Evolutionary conservation across 2,329 filamentous ascomycete genomes (phyloP).

Genomic region (Arthrocladium fulminans): DNA sequence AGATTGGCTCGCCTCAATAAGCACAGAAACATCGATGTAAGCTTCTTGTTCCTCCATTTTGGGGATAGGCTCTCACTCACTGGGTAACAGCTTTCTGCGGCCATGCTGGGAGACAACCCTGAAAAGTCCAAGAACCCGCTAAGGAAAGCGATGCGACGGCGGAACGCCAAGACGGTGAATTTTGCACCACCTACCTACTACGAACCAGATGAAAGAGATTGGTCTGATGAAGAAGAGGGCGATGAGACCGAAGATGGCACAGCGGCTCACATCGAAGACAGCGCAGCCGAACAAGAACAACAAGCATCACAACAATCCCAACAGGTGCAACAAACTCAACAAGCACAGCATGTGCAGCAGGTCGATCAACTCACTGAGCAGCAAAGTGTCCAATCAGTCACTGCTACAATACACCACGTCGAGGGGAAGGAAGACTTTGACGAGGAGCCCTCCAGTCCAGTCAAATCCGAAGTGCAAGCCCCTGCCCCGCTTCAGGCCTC

Average conservation of each 20-base stretch:
- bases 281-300: conserved; percentile 31
- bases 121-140: conserved; percentile 76
- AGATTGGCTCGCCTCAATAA: conserved; percentile 89
- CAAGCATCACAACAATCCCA: not conserved
- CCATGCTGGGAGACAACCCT: conserved; percentile 62
- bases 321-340: conserved; percentile 22
- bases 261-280: conserved; percentile 40
- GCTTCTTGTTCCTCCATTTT: conserved; percentile 28
- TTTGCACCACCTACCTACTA: conserved; percentile 81
- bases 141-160: conserved; percentile 71
- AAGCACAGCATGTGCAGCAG: conserved; percentile 27
- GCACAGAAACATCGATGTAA: conserved; percentile 92
- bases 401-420: conserved; percentile 9
- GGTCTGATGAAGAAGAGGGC: conserved; percentile 63
- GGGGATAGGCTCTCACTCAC: conserved; percentile 16
- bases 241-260: conserved; percentile 28
- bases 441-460: conserved; percentile 19
- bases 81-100: conserved; percentile 54
- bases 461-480: conserved; percentile 19
- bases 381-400: conserved; percentile 15
- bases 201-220: conserved; percentile 79
- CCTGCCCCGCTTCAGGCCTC: conserved; percentile 33
- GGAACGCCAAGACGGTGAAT: conserved; percentile 76
- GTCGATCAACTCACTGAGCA: conserved; percentile 10
- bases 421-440: conserved; percentile 24